These are phyloP conservation scores for Pterulicium gracile DNA, from an alignment of 1,284 basidiomycete genomes.

Conservation along the genomic window DNA sequence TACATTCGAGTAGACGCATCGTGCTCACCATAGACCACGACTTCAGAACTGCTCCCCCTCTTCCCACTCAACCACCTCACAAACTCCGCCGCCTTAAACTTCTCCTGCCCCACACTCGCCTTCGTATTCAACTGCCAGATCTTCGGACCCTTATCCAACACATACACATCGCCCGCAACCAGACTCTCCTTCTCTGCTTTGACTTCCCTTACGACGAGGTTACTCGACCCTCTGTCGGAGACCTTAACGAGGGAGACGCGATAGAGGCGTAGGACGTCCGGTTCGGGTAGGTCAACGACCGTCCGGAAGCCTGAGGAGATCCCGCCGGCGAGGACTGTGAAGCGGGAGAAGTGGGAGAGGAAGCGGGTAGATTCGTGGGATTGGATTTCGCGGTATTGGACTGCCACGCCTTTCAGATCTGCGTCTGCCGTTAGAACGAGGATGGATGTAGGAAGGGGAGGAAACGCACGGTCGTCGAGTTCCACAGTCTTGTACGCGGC, in stretches of 20 bases:
- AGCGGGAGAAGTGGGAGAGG: constrained; percentile 45
- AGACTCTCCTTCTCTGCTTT: constrained; percentile 31
- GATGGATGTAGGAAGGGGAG: background rate
- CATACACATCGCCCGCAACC: constrained; percentile 42
- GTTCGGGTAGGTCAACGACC: constrained; percentile 33
- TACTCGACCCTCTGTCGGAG: constrained; percentile 11
- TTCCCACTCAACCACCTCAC: constrained; percentile 33
- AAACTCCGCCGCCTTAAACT: constrained; percentile 51
- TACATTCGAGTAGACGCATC: background rate
- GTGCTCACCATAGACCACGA: constrained; percentile 40
- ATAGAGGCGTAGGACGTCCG: constrained; percentile 35
- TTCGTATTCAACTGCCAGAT: constrained; percentile 47
- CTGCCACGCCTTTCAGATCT: constrained; percentile 42
- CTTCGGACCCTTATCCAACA: constrained; percentile 41
- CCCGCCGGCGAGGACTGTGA: constrained; percentile 44
- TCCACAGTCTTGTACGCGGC: constrained; percentile 63
- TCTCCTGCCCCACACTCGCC: constrained; percentile 39
- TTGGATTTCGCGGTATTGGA: constrained; percentile 55
- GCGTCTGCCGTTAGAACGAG: background rate
- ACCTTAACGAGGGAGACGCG: constrained; percentile 24
- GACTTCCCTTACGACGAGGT: constrained; percentile 39
- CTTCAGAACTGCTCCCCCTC: constrained; percentile 29
- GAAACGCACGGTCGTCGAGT: constrained; percentile 47
- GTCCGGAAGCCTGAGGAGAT: constrained; percentile 52
- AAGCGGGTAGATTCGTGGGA: constrained; percentile 45